phyloP scores from a whole-genome alignment of 2,329 filamentous ascomycete genomes.

The Bipolaris bicolor region DNA sequence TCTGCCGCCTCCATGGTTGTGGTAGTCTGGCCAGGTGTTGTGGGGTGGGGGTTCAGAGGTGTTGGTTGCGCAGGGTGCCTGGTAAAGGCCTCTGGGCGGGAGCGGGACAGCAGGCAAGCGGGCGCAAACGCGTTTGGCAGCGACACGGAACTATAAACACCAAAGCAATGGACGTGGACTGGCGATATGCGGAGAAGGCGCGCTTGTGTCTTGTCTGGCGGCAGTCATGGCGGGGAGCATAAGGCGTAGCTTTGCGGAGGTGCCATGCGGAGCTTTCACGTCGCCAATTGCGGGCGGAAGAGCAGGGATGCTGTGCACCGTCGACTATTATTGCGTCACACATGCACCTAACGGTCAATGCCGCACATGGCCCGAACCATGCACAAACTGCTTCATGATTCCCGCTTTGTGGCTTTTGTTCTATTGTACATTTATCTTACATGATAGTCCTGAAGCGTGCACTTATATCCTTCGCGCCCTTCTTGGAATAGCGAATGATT shows the following conservation, averaged over 20 bases:
- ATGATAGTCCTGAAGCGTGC: neutral
- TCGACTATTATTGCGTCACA: conserved; percentile 4
- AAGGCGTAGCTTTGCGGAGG: conserved; percentile 22
- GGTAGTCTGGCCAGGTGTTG: neutral
- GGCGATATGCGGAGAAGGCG: neutral
- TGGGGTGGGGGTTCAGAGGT: neutral
- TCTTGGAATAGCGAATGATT: neutral
- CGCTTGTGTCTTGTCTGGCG: conserved; percentile 12
- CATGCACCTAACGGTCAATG: neutral
- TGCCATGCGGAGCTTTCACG: conserved; percentile 21
- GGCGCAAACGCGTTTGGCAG: conserved; percentile 9
- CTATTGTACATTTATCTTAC: conserved; percentile 4
- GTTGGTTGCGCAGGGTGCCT: neutral
- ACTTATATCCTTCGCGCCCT: neutral
- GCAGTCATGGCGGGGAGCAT: conserved; percentile 23
- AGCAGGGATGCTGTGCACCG: conserved; percentile 15
- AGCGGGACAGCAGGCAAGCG: conserved; percentile 4
- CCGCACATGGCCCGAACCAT: neutral
- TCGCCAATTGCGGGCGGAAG: conserved; percentile 14
- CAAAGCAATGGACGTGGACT: neutral
- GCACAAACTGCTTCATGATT: neutral
- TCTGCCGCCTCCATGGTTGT: conserved; percentile 20
- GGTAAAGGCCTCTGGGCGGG: conserved; percentile 2
- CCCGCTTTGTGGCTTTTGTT: neutral
- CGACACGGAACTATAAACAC: neutral